Evolutionary conservation across 495 filamentous ascomycete species (phyloP).

Genomic region (Bathelium albidoporum): DNA sequence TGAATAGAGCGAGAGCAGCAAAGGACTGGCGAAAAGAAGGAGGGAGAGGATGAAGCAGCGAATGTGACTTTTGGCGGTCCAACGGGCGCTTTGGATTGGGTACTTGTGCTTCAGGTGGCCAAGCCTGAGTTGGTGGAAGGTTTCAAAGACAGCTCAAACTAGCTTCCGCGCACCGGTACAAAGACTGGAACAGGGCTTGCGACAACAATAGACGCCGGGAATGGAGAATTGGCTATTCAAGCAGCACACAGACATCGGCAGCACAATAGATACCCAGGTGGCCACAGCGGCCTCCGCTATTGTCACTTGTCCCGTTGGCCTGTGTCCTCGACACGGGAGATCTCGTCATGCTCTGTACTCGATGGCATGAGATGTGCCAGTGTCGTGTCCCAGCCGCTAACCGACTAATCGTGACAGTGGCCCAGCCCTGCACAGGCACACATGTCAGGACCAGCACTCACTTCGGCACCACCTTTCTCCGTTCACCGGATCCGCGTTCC

Average conservation of each 20-base stretch:
- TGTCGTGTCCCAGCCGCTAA: too few species aligned
- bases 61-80: conserved; percentile 2
- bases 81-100: neutral
- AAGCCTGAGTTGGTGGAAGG: neutral
- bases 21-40: neutral
- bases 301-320: neutral
- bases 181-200: neutral
- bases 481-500: neutral
- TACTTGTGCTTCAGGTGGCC: conserved; percentile 4
- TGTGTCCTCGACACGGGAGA: too few species aligned
- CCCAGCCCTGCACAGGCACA: too few species aligned
- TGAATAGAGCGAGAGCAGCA: neutral
- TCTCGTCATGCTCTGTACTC: too few species aligned
- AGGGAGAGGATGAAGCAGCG: neutral
- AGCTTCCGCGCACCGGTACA: neutral
- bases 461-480: neutral
- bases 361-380: too few species aligned
- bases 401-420: too few species aligned
- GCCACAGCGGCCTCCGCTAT: neutral
- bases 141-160: conserved; percentile 4
- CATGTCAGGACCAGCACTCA: too few species aligned
- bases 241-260: too few species aligned
- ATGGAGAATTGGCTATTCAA: too few species aligned
- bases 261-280: neutral
- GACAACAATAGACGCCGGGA: neutral